Evolutionary conservation across 257 asterid genomes (phyloP).

Genomic region (Rehmannia glutinosa): DNA sequence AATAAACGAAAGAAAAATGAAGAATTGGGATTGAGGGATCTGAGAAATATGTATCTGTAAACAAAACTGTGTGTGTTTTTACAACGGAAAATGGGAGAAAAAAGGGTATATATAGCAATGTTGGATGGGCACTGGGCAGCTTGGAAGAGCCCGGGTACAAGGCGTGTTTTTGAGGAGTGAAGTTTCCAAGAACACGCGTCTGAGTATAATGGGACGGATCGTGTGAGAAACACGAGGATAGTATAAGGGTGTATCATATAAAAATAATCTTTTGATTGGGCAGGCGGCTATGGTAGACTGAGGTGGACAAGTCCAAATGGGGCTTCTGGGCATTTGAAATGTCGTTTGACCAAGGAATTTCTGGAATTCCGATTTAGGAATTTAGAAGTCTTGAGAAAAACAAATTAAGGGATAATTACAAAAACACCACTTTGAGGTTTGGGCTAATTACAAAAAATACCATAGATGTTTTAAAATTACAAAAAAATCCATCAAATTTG

Average conservation of each 20-base stretch:
- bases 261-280: not conserved
- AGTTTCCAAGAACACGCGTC: conserved; percentile 21
- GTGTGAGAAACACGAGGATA: not conserved
- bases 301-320: not conserved
- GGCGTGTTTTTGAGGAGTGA: conserved; percentile 16
- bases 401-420: too few species aligned
- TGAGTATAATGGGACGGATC: not conserved
- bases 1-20: not conserved
- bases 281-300: not conserved
- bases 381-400: too few species aligned
- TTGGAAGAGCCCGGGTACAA: conserved; percentile 1
- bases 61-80: not conserved
- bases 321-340: too few species aligned
- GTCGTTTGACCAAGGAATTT: too few species aligned
- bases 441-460: too few species aligned
- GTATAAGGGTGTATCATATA: too few species aligned
- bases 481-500: too few species aligned
- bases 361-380: too few species aligned
- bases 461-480: too few species aligned
- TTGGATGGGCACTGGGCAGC: not conserved
- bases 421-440: too few species aligned
- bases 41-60: too few species aligned
- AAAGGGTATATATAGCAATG: not conserved
- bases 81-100: too few species aligned
- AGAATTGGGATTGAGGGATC: conserved; percentile 5